Base-by-base conservation (phyloP, 345 rosid species). In the Firmiana major region DNA sequence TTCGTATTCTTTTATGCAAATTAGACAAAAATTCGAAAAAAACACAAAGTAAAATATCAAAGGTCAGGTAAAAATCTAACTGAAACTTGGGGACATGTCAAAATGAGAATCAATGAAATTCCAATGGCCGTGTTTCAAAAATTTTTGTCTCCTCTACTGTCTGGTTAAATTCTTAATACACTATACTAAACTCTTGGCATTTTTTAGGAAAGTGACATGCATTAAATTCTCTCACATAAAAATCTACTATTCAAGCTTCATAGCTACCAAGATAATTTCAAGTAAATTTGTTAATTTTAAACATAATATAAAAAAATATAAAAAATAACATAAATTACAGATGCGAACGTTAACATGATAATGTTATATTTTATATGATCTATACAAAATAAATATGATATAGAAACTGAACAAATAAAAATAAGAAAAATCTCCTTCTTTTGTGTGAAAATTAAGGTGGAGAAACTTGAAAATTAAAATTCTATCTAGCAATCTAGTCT, bases 111-210 rank as follows among this genome's bases (percentile, higher is more conserved):
- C 42, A 70, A 24, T 70, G 19, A 48, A 49, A 26, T 48, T 48
- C 7, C 21, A 46, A 45, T 70, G 26, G 54, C 19, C 15, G 15
- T 28, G 22, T 51, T 53, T 53, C 12, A 51, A 51, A 66, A 8
- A 1, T 17, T 12, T 17, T 71, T 34, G 75, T 53, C 62, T n/a
- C 12, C 0, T 53, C 63, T n/a, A 71, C 26, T 34, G 46, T 6
- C 46, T 71, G 46, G 63, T 53, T 71, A 71, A 71, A 53, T 71
- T 71, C 63, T 34, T n/a, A 1, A 46, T 8, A 7, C 51, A 16
- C n/a, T n/a, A n/a, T n/a, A n/a, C n/a, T n/a, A n/a, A n/a, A 49
- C 31, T 70, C 59, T 34, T 71, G 75, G 46, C 75, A 71, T 26
- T 9, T 62, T 10, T n/a, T 42, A 24, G 12, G 77, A 73, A 28